Evolutionary conservation across 106 monocot genomes (phyloP).

Genomic region (Narthecium ossifragum): DNA sequence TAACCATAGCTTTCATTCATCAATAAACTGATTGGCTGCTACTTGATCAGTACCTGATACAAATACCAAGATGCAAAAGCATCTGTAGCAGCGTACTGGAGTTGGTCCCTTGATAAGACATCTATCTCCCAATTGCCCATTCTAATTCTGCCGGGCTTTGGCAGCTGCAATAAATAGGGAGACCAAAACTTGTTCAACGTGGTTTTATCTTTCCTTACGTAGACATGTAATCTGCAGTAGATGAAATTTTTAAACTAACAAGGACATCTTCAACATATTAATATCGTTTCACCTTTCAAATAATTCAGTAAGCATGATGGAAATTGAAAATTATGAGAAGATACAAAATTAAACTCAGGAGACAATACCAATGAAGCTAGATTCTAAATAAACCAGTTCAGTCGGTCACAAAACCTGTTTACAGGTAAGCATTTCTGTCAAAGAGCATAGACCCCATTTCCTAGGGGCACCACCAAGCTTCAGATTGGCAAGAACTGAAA

Average conservation of each 20-base stretch:
- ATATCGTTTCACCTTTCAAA: too few relatives aligned
- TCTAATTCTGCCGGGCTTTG: constrained; percentile 72
- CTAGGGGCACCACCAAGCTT: constrained; percentile 55
- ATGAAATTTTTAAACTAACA: too few relatives aligned
- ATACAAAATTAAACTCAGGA: too few relatives aligned
- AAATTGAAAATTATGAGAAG: too few relatives aligned
- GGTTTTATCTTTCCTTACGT: too few relatives aligned
- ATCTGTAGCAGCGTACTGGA: constrained; percentile 96
- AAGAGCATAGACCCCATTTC: constrained; percentile 65
- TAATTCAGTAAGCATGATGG: too few relatives aligned
- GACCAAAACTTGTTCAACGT: too few relatives aligned
- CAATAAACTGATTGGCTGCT: not conserved
- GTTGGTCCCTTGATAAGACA: constrained; percentile 48
- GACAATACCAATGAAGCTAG: too few relatives aligned
- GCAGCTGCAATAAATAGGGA: constrained; percentile 41
- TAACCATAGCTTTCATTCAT: not conserved
- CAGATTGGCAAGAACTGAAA: constrained; percentile 71
- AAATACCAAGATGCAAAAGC: constrained; percentile 94
- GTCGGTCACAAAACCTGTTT: constrained; percentile 42
- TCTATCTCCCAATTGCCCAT: constrained; percentile 90
- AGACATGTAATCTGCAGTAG: too few relatives aligned
- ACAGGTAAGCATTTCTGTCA: constrained; percentile 73
- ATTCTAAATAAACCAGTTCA: too few relatives aligned
- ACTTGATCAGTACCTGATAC: constrained; percentile 51
- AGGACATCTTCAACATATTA: too few relatives aligned